These are phyloP conservation scores for Castanopsis chinensis DNA, from an alignment of 306 rosid genomes.

Conservation along the genomic window DNA sequence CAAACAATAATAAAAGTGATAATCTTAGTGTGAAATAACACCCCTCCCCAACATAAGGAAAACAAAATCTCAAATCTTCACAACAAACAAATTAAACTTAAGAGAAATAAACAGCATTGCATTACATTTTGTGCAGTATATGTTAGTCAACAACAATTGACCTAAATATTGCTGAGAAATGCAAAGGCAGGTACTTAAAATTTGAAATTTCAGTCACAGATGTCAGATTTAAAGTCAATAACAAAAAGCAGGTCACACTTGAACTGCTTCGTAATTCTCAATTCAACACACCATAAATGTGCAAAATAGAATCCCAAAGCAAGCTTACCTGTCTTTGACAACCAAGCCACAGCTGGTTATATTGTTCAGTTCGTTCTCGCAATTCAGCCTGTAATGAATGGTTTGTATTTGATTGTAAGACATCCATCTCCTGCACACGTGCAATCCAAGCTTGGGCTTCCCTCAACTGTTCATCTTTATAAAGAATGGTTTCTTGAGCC, in stretches of 20 bases:
- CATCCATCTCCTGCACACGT: conserved; percentile 94
- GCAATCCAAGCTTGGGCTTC: conserved; percentile 96
- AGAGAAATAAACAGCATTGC: background rate
- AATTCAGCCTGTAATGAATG: conserved; percentile 85
- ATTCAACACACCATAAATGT: background rate
- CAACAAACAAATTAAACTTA: background rate
- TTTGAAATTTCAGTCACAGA: background rate
- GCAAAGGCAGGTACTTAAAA: background rate
- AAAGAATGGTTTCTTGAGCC: conserved; percentile 81
- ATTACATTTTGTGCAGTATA: background rate
- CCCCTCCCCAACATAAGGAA: background rate
- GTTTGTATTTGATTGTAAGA: conserved; percentile 77
- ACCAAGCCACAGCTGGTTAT: conserved; percentile 92
- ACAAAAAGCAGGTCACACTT: background rate
- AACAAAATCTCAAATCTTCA: background rate
- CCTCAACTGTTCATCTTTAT: conserved; percentile 85
- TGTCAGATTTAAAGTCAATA: background rate
- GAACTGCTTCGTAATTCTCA: background rate
- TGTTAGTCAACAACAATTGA: background rate
- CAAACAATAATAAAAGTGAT: conserved; percentile 7
- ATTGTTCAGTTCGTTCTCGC: conserved; percentile 89
- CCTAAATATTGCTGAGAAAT: background rate
- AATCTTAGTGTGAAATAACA: background rate
- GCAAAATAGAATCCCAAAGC: conserved; percentile 11
- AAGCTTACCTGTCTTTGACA: conserved; percentile 87